phyloP scores from a whole-genome alignment of 345 rosid species.

The Rhodamnia rubescens region DNA sequence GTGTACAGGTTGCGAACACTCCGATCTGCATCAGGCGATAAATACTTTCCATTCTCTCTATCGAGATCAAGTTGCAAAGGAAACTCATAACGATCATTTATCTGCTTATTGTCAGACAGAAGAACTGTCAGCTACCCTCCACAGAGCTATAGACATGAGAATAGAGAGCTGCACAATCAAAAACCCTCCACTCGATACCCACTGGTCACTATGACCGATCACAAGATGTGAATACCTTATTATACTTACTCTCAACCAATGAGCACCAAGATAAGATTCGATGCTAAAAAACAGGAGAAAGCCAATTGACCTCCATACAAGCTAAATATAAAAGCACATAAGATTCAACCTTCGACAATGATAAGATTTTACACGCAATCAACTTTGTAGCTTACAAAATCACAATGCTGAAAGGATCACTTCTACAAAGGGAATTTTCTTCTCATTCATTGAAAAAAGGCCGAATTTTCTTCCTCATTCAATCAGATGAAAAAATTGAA shows the following conservation, averaged over 20 bases:
- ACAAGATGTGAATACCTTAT: background rate
- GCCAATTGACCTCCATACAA: background rate
- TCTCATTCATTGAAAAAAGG: too few relatives aligned
- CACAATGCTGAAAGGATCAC: background rate
- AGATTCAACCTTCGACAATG: background rate
- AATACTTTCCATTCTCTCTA: constrained; percentile 31
- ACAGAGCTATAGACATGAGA: background rate
- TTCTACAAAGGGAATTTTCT: background rate
- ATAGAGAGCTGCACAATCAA: background rate
- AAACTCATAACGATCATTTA: constrained; percentile 43
- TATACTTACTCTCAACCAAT: background rate
- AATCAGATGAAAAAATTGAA: background rate
- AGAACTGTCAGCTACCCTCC: background rate
- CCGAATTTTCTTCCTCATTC: background rate
- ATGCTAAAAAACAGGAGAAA: background rate
- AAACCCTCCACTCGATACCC: background rate
- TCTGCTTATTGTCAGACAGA: constrained; percentile 8
- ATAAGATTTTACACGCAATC: background rate
- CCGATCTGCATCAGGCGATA: constrained; percentile 36
- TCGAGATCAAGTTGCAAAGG: constrained; percentile 49
- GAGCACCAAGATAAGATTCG: background rate
- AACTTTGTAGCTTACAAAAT: background rate
- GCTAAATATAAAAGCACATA: background rate
- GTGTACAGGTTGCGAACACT: constrained; percentile 38
- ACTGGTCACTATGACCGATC: background rate